A percentile compares a stretch with the other conserved stretches of the same genome.
Conservation (phyloP, 139 green algal species). For the Picochlorum sp. region DNA sequence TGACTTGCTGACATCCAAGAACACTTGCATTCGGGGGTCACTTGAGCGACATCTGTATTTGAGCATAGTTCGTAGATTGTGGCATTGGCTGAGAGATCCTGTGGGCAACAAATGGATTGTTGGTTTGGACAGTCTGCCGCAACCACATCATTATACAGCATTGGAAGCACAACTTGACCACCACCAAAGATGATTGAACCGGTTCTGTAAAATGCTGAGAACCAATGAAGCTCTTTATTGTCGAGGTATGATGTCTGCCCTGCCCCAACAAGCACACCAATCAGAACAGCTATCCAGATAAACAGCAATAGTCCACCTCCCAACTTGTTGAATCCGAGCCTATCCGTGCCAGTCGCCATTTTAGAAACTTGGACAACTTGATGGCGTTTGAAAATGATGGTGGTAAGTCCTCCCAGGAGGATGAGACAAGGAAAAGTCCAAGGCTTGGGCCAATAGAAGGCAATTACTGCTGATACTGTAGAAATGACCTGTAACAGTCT, state of each 20-base stretch:
- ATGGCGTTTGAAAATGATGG: slow-evolving; percentile 35
- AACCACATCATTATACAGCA: slow-evolving; percentile 77
- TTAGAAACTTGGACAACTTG: slow-evolving; percentile 19
- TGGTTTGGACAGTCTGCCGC: slow-evolving; percentile 14
- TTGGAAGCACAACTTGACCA: slow-evolving; percentile 85
- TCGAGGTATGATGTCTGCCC: slow-evolving; percentile 32
- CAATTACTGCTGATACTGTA: slow-evolving; percentile 39
- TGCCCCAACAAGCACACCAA: slow-evolving; percentile 21
- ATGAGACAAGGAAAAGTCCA: slow-evolving; percentile 72
- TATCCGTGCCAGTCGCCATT: slow-evolving; percentile 30
- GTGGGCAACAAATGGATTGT: slow-evolving; percentile 3
- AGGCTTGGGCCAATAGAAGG: slow-evolving; percentile 60
- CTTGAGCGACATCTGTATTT: not conserved
- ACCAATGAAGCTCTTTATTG: slow-evolving; percentile 63
- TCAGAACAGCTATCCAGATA: slow-evolving; percentile 53
- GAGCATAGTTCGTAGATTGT: not conserved
- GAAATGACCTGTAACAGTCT: slow-evolving; percentile 19
- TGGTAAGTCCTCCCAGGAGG: slow-evolving; percentile 54
- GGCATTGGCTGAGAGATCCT: slow-evolving; percentile 6
- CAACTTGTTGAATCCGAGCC: slow-evolving; percentile 48
- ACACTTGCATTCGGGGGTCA: slow-evolving; percentile 2
- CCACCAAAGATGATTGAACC: slow-evolving; percentile 91
- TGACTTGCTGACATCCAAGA: slow-evolving; percentile 75
- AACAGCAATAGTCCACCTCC: slow-evolving; percentile 44
- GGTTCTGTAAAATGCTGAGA: slow-evolving; percentile 76